Percentiles rank a stretch among this genome's conserved stretches.
These are phyloP conservation scores for Russula griseocarnosa DNA, from an alignment of 768 basidiomycete genomes.

Conservation along the genomic window DNA sequence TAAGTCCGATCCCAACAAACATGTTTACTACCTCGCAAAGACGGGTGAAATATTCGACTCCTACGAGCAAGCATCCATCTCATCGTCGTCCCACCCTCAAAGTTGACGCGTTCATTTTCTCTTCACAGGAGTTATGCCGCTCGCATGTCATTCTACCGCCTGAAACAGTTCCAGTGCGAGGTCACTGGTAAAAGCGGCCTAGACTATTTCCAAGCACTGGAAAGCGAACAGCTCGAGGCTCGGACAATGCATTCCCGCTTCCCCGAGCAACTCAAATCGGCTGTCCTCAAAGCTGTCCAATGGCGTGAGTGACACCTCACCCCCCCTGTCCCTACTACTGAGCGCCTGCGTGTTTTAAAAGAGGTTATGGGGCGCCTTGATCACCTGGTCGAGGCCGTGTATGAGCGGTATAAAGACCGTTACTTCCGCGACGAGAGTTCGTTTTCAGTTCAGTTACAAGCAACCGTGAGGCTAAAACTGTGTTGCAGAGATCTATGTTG, in stretches of 20 bases:
- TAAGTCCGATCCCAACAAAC: slow-evolving; percentile 59
- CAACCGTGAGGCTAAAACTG: background rate
- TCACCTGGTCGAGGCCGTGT: slow-evolving; percentile 90
- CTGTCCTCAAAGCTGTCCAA: slow-evolving; percentile 89
- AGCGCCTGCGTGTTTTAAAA: slow-evolving; percentile 38
- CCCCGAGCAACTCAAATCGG: slow-evolving; percentile 87
- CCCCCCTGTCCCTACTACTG: slow-evolving; percentile 19
- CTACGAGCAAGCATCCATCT: slow-evolving; percentile 72
- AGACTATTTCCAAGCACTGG: slow-evolving; percentile 90
- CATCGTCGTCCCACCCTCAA: slow-evolving; percentile 30
- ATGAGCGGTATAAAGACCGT: slow-evolving; percentile 93
- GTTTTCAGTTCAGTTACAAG: slow-evolving; percentile 34
- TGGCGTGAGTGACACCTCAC: slow-evolving; percentile 71
- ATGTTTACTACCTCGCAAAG: slow-evolving; percentile 88
- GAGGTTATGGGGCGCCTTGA: slow-evolving; percentile 97
- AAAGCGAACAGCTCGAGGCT: slow-evolving; percentile 88
- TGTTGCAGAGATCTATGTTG: slow-evolving; percentile 74
- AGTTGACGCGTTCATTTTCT: slow-evolving; percentile 26
- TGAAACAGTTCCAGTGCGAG: slow-evolving; percentile 96
- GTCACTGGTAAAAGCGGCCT: slow-evolving; percentile 92
- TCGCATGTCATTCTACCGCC: slow-evolving; percentile 90
- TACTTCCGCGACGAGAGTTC: slow-evolving; percentile 88
- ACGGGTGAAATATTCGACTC: slow-evolving; percentile 97
- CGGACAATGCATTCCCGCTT: slow-evolving; percentile 87
- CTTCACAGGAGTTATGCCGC: slow-evolving; percentile 67